Conservation (phyloP, 495 filamentous ascomycete species). For the Pseudevernia furfuracea region DNA sequence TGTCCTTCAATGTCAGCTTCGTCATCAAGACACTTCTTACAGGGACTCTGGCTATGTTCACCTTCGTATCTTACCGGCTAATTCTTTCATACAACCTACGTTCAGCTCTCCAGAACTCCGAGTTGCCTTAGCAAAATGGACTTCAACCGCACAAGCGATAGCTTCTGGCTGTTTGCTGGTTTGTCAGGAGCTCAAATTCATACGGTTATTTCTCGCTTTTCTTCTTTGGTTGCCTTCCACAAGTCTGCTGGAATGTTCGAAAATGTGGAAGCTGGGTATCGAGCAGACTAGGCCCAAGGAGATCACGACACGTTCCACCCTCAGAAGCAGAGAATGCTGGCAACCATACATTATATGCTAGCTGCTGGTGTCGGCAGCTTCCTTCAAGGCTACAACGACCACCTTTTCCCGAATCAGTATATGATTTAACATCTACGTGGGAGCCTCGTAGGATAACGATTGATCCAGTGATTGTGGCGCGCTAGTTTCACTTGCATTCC, state of each 20-base stretch:
- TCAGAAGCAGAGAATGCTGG: background rate
- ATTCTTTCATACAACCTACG: no score
- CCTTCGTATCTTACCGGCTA: background rate
- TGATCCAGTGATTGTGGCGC: background rate
- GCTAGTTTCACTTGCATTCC: background rate
- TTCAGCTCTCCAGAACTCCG: no score
- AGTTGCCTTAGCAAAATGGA: background rate
- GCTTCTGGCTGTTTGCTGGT: background rate
- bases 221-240: background rate
- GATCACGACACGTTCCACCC: background rate
- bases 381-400: background rate
- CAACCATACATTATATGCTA: background rate
- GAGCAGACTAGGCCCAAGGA: background rate
- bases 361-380: background rate
- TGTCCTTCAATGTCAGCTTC: no score
- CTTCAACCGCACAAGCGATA: background rate
- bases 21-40: no score
- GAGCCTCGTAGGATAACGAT: background rate
- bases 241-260: background rate
- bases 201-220: background rate
- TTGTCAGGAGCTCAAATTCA: background rate
- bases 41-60: no score
- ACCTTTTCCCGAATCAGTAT: background rate
- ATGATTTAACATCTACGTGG: background rate
- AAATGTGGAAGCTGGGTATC: background rate